These are phyloP conservation scores for Lactuca sativa DNA, from an alignment of 129 eudicot genomes.

Conservation along the genomic window DNA sequence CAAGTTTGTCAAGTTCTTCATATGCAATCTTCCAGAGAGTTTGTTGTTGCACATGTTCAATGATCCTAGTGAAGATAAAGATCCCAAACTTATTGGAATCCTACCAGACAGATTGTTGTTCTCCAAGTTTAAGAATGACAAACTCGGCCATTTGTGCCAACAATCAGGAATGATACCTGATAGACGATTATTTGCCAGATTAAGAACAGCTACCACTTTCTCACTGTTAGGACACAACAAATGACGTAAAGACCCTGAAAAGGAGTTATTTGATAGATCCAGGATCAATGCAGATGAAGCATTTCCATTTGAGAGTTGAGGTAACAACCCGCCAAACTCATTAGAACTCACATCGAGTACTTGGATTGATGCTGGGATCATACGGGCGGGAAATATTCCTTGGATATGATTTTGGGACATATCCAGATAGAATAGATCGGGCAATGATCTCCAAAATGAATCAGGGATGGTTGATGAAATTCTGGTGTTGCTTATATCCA, in stretches of 20 bases:
- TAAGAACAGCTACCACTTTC: constrained; percentile 6
- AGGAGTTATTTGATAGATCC: constrained; percentile 41
- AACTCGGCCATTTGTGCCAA: constrained; percentile 33
- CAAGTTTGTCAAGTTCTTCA: constrained; percentile 9
- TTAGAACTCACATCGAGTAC: constrained; percentile 32
- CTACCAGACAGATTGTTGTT: constrained; percentile 27
- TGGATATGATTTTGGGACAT: constrained; percentile 41
- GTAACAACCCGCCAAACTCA: constrained; percentile 35
- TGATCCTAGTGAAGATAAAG: constrained; percentile 4
- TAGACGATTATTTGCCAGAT: constrained; percentile 29
- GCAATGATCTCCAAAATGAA: constrained; percentile 26
- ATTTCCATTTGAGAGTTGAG: constrained; percentile 8
- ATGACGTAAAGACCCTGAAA: constrained; percentile 26
- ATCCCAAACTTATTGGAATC: constrained; percentile 30
- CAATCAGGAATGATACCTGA: constrained; percentile 37
- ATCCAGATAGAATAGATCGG: neutral
- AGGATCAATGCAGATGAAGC: neutral
- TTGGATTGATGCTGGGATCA: neutral
- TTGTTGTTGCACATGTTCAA: constrained; percentile 24
- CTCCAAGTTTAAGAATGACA: constrained; percentile 17
- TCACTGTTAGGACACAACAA: constrained; percentile 30
- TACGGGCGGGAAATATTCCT: constrained; percentile 20
- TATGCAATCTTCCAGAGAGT: constrained; percentile 25
- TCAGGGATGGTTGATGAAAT: constrained; percentile 21
- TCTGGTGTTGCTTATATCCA: constrained; percentile 8